Evolutionary conservation across 805 yeast genomes (phyloP).

Genomic region (Maudiozyma bulderi): DNA sequence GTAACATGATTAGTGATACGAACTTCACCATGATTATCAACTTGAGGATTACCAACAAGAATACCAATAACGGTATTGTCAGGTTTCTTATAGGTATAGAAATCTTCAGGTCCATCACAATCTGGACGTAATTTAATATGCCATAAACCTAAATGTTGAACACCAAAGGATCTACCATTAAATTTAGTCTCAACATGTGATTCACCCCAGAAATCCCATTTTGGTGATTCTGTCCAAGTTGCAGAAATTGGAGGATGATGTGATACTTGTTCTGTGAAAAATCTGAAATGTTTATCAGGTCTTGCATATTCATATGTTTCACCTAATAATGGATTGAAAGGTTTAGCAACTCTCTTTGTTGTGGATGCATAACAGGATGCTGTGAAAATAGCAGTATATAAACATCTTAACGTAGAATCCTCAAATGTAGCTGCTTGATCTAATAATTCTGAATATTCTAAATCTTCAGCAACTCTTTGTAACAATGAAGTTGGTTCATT

Average conservation of each 20-base stretch:
- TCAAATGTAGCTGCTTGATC: constrained; percentile 66
- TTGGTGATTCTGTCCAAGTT: constrained; percentile 69
- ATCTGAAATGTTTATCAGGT: constrained; percentile 78
- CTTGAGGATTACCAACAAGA: constrained; percentile 84
- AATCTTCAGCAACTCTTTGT: constrained; percentile 90
- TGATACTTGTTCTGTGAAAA: constrained; percentile 86
- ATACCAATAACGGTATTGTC: constrained; percentile 91
- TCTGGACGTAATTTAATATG: constrained; percentile 73
- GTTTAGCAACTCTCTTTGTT: constrained; percentile 85
- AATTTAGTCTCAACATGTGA: constrained; percentile 83
- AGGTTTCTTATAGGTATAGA: constrained; percentile 87
- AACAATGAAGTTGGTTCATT: constrained; percentile 89
- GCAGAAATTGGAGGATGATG: constrained; percentile 98
- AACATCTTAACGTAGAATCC: constrained; percentile 73
- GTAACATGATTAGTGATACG: constrained; percentile 73
- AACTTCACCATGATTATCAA: constrained; percentile 92
- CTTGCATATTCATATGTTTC: constrained; percentile 89
- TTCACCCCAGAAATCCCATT: constrained; percentile 94
- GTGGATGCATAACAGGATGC: constrained; percentile 93
- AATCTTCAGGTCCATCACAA: constrained; percentile 45
- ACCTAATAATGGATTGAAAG: constrained; percentile 89
- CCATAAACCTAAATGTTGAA: constrained; percentile 89
- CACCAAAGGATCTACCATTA: constrained; percentile 85
- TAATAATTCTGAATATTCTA: constrained; percentile 73
- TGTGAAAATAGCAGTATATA: constrained; percentile 86